A percentile compares a stretch with the other conserved stretches of the same genome.
These are phyloP conservation scores for Aspergillus glaucus DNA, from an alignment of 2,329 filamentous ascomycete genomes.

Conservation along the genomic window DNA sequence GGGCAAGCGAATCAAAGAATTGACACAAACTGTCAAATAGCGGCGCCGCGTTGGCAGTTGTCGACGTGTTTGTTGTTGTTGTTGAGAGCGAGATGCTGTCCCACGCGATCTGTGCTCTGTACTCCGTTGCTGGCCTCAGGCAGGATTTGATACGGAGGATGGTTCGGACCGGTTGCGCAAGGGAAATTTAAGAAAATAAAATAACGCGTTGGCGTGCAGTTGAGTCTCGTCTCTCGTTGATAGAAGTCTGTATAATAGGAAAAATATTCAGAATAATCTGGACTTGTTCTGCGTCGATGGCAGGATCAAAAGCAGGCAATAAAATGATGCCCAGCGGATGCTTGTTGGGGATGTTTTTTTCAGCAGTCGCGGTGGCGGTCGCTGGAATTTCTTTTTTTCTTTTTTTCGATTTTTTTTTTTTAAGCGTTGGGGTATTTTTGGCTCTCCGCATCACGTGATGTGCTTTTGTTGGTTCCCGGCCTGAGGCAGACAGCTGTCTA, in stretches of 20 bases:
- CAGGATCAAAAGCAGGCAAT: constrained; percentile 4
- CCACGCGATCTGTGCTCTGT: neutral
- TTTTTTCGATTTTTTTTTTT: constrained; percentile 14
- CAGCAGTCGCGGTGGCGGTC: constrained; percentile 9
- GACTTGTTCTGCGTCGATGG: too few relatives aligned
- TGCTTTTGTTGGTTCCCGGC: neutral
- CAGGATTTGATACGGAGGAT: neutral
- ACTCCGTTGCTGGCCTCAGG: neutral
- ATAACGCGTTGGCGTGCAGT: neutral
- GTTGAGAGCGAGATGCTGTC: neutral
- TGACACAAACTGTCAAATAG: neutral
- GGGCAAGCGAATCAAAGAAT: neutral
- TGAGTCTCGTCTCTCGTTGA: neutral
- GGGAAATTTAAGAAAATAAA: neutral
- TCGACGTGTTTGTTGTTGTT: neutral
- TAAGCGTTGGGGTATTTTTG: constrained; percentile 12
- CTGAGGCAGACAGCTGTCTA: too few relatives aligned
- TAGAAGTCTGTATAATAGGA: neutral
- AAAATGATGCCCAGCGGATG: constrained; percentile 6
- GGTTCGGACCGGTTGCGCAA: neutral
- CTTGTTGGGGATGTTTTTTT: constrained; percentile 10
- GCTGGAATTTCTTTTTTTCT: constrained; percentile 11
- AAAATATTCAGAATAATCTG: too few relatives aligned
- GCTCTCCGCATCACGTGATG: constrained; percentile 13
- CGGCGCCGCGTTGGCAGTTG: neutral